Evolutionary conservation across 257 asterid species (phyloP), one percentile per base, ranked within the genome.

Genomic region (Nemophila menziesii): DNA sequence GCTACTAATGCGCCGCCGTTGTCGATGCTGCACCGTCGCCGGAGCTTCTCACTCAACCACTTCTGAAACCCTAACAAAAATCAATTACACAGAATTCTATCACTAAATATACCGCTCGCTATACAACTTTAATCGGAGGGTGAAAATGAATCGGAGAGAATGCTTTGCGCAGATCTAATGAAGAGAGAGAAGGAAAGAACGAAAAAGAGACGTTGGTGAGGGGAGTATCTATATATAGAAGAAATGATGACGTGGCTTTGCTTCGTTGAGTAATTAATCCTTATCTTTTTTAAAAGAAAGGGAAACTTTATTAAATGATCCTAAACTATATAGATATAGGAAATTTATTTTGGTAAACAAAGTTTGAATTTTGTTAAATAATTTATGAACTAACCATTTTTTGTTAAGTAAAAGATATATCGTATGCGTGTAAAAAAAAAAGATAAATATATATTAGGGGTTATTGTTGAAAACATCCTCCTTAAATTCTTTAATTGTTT

Each of bases 101-200:
- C 36, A 39, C 10, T 2, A n/a, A n/a, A 36, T 29, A 29, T 29
- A 29, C 36, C 12, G 7, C 4, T 29, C 12, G 12, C 36, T 29
- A 29, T 5, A 29, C 36, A 29, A 29, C 12, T 2, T 2, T 53
- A 20, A 11, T 41, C 39, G 29, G 33, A 5, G 10, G 49, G 49
- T 20, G 22, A 7, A 22, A 3, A 20, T 1, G 36, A 13, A 23
- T 4, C 3, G 40, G 20, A 38, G 21, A 26, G 27, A 45, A 34
- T 21, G 51, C 26, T 46, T 46, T 27, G 55, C 6, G 44, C n/a
- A 13, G 51, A 52, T 52, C 51, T 43, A 48, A 46, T 36, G 49
- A 16, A 21, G 46, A 34, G 43, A 24, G 39, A 34, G 23, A 29
- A 13, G 12, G 36, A 29, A 1, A 29, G 36, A 29, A 5, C 8